Base-by-base conservation (phyloP, 2,329 filamentous ascomycete species). In the Fusarium agapanthi region DNA sequence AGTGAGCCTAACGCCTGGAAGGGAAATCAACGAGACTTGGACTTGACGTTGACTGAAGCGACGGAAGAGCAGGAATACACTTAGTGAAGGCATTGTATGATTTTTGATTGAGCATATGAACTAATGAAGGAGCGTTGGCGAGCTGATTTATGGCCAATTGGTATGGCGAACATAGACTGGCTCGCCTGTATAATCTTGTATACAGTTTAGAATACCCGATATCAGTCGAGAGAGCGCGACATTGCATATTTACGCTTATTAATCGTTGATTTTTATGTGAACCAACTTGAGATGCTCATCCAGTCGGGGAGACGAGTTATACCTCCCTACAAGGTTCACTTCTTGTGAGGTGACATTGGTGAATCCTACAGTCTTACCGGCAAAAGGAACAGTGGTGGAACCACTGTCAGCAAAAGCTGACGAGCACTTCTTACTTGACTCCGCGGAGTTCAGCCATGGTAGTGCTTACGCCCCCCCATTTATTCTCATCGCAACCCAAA, bases 41-140 rank as follows among this genome's bases (percentile, higher is more conserved):
- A 11, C 12, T 40, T 69, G 38, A 69, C 67, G 2, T 43, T 69
- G 15, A 70, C 43, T n/a, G 66, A 69, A 18, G 67, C 67, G 12
- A 69, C 67, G 3, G 67, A 51, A n/a, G 41, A 59, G n/a, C 60
- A 65, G 45, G 15, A 50, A 26, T 65, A 70, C 24, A 26, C 0
- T 22, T 69, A 48, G 10, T 3, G n/a, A 20, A 11, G 16, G 3
- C n/a, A 35, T 12, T 65, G 5, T 5, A 20, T 20, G 18, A 34
- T 47, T 51, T 16, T 64, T 41, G 8, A 28, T 28, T n/a, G 5
- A 37, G 35, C 12, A 58, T 11, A 63, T 40, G 38, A 56, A 24
- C 14, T 37, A 20, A 68, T 63, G 28, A 18, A 20, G 32, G 20
- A 32, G 14, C 6, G 2, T 24, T 26, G 30, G 2, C n/a, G 26